phyloP scores from a whole-genome alignment of 176 grass and related monocot species.

The Rhynchospora tenuis region DNA sequence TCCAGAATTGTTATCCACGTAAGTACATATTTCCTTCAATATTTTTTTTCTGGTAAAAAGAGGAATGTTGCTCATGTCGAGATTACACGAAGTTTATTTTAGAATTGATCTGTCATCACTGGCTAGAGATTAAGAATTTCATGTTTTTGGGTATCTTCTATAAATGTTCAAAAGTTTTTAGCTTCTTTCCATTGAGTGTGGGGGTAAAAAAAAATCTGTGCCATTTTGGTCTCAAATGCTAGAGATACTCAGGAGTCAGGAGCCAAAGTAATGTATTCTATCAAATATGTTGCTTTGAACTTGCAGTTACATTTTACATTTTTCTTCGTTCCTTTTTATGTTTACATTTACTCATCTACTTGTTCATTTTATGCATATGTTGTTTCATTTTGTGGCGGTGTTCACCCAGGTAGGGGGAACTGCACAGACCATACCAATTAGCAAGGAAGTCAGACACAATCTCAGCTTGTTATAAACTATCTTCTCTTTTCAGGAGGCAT shows the following conservation, averaged over 20 bases:
- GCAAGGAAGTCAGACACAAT: neutral
- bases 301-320: neutral
- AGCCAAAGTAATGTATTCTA: neutral
- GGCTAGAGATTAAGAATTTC: neutral
- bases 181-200: neutral
- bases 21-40: conserved; percentile 11
- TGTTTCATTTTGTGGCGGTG: neutral
- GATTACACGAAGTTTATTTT: neutral
- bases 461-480: neutral
- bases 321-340: neutral
- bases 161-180: neutral
- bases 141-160: neutral
- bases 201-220: neutral
- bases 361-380: too few species aligned
- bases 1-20: conserved; percentile 91
- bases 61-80: neutral
- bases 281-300: neutral
- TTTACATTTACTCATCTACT: neutral
- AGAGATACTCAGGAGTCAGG: neutral
- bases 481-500: conserved; percentile 53
- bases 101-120: neutral
- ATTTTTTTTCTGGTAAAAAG: neutral
- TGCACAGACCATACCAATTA: neutral
- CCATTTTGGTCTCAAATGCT: neutral
- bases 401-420: neutral